Evolutionary conservation across 2,329 filamentous ascomycete species (phyloP), one percentile per base, ranked within the genome.

Genomic region (Aspergillus japonicus): DNA sequence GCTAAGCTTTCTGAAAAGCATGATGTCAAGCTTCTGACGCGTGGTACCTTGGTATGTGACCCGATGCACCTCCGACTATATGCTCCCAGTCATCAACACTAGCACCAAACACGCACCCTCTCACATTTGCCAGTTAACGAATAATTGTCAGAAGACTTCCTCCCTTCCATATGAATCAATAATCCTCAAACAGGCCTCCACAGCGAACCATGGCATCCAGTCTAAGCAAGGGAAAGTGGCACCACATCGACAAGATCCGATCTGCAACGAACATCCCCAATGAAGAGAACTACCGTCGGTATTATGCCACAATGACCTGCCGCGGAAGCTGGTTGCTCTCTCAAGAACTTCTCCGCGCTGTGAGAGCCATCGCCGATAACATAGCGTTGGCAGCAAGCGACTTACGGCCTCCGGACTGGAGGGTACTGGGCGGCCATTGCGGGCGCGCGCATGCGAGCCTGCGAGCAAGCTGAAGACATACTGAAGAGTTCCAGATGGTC

Each of bases 271-370:
- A 8, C 26, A 10, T 8, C 26, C 26, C 7, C 7, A 3, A 29
- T 29, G 26, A 10, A 29, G 26, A 29, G 2, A 1, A 10, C 7
- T 29, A 29, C 2, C 14, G 3, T 6, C 12, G 31, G 21, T 56
- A 50, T 48, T 44, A 56, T 47, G 47, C 54, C 47, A 42, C 24
- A n/a, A 56, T 56, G 16, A 31, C n/a, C n/a, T n/a, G 4, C 16
- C 33, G 54, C 42, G 31, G 47, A 19, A 44, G 29, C 1, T 56
- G 54, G 47, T 1, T 10, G 3, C 54, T 56, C 5, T 56, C 54
- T 2, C 54, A 50, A 16, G 54, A 44, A 1, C 21, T 56, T 1
- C 47, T 56, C 4, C 54, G n/a, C 5, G 21, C n/a, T 4, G 24
- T 50, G 6, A 19, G n/a, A 1, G 10, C 3, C 2, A 56, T 50